Base-by-base conservation (phyloP, 75 land plant species). In the Picea sitchensis region DNA sequence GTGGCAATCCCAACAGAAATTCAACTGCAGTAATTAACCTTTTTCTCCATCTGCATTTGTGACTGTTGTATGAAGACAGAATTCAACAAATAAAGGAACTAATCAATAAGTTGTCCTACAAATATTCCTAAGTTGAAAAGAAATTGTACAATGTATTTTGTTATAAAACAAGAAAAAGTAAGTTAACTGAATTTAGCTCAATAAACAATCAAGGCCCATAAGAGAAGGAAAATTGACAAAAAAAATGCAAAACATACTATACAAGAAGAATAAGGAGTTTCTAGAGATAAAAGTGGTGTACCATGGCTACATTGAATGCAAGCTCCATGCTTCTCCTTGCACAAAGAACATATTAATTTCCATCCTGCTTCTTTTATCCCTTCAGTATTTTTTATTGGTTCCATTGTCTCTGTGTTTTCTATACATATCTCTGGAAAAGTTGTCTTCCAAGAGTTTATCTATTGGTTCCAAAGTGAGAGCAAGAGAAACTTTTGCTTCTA, bases 261-360 rank as follows among this genome's bases (percentile, higher is more conserved):
- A 41, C 30, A 61, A 59, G 51, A 32, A 3, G 68, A 30, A 34
- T 13, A 36, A 36, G 38, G 41, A 79, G 59, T 32, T 80, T 23
- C 44, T 58, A 75, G 4, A 13, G 38, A 59, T 59, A 31, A 30
- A 79, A 69, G 67, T 79, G 1, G 38, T 84, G 38, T 84, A 94
- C 99, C 98, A 78, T 96, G 87, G 84, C 95, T 94, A 80, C 99
- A 96, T 36, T 94, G 99, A 59, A 96, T 83, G 79, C 98, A 96
- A 18, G 88, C 89, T 23, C 99, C 99, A 83, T 87, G 82, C 80
- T 91, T 94, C 79, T 88, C 88, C 76, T 90, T 94, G 88, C 99
- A 96, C 12, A 96, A 30, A 78, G 85, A 78, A 80, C 99, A 96
- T 63, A 92, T 80, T 34, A 94, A 80, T 51, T 90, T 92, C 86